Percentiles rank a stretch among this genome's conserved stretches.
Conservation (phyloP, 2,329 filamentous ascomycete genomes). For the Thelonectria olida region DNA sequence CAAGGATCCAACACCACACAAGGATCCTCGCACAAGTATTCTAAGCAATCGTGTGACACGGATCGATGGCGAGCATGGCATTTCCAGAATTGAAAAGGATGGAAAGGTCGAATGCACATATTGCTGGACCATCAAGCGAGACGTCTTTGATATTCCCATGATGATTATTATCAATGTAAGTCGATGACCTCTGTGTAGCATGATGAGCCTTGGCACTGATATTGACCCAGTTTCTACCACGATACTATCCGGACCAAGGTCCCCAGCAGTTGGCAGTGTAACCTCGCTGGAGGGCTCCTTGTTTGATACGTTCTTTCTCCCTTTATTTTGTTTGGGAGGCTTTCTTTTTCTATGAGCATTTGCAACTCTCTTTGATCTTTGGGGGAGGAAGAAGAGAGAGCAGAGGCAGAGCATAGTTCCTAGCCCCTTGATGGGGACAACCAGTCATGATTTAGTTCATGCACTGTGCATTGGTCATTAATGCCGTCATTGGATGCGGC, state of each 20-base stretch:
- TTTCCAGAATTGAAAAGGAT: conserved; percentile 83
- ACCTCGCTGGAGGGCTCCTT: conserved; percentile 13
- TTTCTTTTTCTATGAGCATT: conserved; percentile 28
- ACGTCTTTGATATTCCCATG: conserved; percentile 98
- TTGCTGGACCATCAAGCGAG: conserved; percentile 96
- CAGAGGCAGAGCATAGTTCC: conserved; percentile 21
- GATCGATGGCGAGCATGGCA: conserved; percentile 79
- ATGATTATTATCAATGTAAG: conserved; percentile 97
- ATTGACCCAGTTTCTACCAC: conserved; percentile 62
- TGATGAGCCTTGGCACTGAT: conserved; percentile 4
- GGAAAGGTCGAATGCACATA: conserved; percentile 95
- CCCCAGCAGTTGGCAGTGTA: conserved; percentile 65
- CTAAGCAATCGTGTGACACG: conserved; percentile 68
- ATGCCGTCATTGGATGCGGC: not conserved
- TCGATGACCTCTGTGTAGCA: conserved; percentile 38
- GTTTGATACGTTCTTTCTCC: conserved; percentile 37
- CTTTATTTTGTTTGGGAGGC: conserved; percentile 31
- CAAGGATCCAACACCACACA: conserved; percentile 54
- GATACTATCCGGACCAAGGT: conserved; percentile 67
- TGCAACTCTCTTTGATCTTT: conserved; percentile 26
- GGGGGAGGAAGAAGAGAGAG: conserved; percentile 28
- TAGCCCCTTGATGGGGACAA: conserved; percentile 21
- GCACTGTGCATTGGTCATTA: conserved; percentile 18
- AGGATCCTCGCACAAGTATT: conserved; percentile 55
- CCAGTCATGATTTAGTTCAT: conserved; percentile 16